Evolutionary conservation across 805 yeast species (phyloP), one percentile per base, ranked within the genome.

Genomic region (Spathaspora girioi): DNA sequence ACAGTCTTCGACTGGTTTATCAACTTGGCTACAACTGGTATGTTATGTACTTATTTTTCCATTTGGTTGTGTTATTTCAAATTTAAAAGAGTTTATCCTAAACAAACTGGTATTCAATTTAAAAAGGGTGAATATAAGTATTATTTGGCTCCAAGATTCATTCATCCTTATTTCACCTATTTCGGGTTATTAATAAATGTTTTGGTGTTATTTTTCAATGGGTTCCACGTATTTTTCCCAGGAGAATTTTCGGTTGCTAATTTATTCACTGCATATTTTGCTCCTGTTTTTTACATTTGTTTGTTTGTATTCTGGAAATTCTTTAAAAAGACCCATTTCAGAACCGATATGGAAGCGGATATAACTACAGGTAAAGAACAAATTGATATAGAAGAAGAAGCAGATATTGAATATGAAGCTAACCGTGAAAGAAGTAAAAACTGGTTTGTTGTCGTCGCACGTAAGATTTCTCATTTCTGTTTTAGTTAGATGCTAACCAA

Each of bases 211-310:
- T 54, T 71, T 32, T 70, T 69, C 62, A 70, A 70, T 50, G 82
- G 81, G 15, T 71, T 70, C 58, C 68, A 72, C 71, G 57, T 69
- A 8, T 70, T 71, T 48, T 70, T 71, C 64, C 74, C 75, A 1
- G 71, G 71, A 18, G 57, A 65, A 49, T 63, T 68, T 38, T 51
- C 68, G 1, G 72, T 59, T 27, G 66, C 71, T 18, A 63, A 68
- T 54, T 60, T 70, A 52, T 68, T 70, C 57, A 70, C 75, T 3
- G 62, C 70, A 1, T 70, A 70, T 54, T 70, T 70, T 56, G 74
- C 73, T 7, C 75, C 71, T 0, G 69, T 69, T 4, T 59, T 71
- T 47, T 63, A 60, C 48, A 27, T 59, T 14, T 38, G 46, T 1
- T 59, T 66, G 27, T 70, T 46, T 42, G 18, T 65, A 4, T 63